Base-by-base conservation (phyloP, 2,329 filamentous ascomycete species). In the Penicillium frequentans region DNA sequence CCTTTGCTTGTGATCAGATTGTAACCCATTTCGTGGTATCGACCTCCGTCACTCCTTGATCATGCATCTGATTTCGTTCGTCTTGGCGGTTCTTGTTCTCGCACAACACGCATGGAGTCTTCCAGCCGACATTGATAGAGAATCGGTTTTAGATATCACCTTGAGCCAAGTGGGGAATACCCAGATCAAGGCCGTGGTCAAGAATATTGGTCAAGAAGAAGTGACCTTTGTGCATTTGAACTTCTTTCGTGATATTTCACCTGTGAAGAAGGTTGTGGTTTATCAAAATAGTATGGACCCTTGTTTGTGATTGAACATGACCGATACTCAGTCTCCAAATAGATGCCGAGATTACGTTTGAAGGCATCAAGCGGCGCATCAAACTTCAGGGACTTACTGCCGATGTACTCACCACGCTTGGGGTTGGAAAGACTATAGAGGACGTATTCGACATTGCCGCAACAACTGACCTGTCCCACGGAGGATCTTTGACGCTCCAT, bases 401-500 rank as follows among this genome's bases (percentile, higher is more conserved):
- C 5, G 66, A 71, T 16, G 66, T 65, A 26, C 63, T 73, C 52
- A 72, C 70, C 16, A 64, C 65, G 3, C 63, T 75, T 6, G 63
- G 64, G 54, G 57, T 64, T 31, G 70, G 71, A n/a, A 68, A 64
- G 31, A 66, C 58, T 19, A 47, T 70, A 5, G 67, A 70, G 43
- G 67, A 73, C 50, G 68, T 70, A 43, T 72, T 74, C 44, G 70
- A 75, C 49, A 68, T 75, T 44, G 75, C 75, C 11, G 61, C 61
- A 56, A 69, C 69, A 39, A 59, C 70, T 7, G 81, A 82, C 50
- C 60, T 83, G 21, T 70, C 70, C 24, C 62, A 68, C n/a, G 77
- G 78, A 35, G 86, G 86, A 56, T 74, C 76, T 50, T 86, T 85
- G 67, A 81, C 81, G 53, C 71, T 90, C 49, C 77, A 80, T 53